Percentiles rank a stretch among this genome's conserved stretches.
Evolutionary conservation across 2,329 filamentous ascomycete genomes (phyloP).

Genomic region (Pestalotiopsis sp.): DNA sequence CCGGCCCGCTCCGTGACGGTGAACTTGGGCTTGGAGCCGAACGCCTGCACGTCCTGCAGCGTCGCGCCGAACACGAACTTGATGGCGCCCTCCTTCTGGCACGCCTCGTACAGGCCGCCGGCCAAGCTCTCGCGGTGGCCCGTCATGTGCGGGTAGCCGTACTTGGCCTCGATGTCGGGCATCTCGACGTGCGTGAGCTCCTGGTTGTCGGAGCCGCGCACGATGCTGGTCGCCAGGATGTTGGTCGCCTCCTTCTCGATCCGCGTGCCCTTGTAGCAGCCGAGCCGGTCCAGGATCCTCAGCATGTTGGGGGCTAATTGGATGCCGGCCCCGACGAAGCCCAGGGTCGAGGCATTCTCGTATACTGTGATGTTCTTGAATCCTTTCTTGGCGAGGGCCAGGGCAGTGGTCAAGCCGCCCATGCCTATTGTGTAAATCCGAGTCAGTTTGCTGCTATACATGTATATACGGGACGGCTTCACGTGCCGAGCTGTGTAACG

Average conservation of each 20-base stretch:
- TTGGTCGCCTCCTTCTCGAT: slow-evolving; percentile 74
- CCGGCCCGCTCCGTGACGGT: slow-evolving; percentile 60
- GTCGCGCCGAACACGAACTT: slow-evolving; percentile 69
- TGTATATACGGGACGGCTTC: background rate
- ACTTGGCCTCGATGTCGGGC: slow-evolving; percentile 66
- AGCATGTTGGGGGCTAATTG: slow-evolving; percentile 84
- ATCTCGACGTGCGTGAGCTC: slow-evolving; percentile 75
- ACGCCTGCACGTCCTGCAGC: slow-evolving; percentile 59
- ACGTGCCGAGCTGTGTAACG: slow-evolving; percentile 16
- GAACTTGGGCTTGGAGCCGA: slow-evolving; percentile 62
- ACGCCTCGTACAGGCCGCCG: slow-evolving; percentile 70
- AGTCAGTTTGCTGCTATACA: background rate
- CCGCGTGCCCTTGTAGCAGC: slow-evolving; percentile 63
- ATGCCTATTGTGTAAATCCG: slow-evolving; percentile 59
- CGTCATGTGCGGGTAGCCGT: slow-evolving; percentile 78
- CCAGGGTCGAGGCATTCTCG: slow-evolving; percentile 72
- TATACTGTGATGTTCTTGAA: slow-evolving; percentile 76
- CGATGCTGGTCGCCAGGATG: slow-evolving; percentile 72
- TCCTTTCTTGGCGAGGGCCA: slow-evolving; percentile 75
- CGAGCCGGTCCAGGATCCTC: slow-evolving; percentile 72
- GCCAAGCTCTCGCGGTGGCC: slow-evolving; percentile 77
- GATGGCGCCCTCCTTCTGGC: slow-evolving; percentile 63
- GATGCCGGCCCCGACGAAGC: slow-evolving; percentile 84
- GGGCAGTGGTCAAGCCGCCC: slow-evolving; percentile 73
- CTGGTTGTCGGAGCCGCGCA: slow-evolving; percentile 69